These are phyloP conservation scores for Eimeria nieschulzi DNA, from an alignment of 169 alveolate genomes.

Conservation along the genomic window DNA sequence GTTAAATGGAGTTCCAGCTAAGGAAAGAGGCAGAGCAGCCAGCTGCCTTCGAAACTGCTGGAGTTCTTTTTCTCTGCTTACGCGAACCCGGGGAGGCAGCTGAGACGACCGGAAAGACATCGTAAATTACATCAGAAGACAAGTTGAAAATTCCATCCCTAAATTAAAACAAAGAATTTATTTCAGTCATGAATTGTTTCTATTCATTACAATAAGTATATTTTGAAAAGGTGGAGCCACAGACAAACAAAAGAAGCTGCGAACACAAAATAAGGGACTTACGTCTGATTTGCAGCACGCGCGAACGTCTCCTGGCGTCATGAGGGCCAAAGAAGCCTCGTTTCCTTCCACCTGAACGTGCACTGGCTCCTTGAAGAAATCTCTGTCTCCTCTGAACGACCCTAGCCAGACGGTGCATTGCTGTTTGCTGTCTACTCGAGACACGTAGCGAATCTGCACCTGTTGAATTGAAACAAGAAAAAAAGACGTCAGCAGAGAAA, in stretches of 20 bases:
- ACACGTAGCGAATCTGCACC: slow-evolving; percentile 43
- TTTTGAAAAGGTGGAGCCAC: too few relatives aligned
- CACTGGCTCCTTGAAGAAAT: not conserved
- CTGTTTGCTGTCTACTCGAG: slow-evolving; percentile 9
- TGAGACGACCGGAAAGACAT: not conserved
- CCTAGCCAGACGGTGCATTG: slow-evolving; percentile 49
- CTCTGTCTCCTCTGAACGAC: slow-evolving; percentile 31
- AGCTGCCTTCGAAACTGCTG: slow-evolving; percentile 63
- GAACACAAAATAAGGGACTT: not conserved
- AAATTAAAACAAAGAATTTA: too few relatives aligned
- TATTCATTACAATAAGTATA: too few relatives aligned
- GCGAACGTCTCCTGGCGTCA: slow-evolving; percentile 5
- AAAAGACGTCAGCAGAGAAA: not conserved
- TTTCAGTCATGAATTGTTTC: too few relatives aligned
- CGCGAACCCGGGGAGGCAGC: slow-evolving; percentile 51
- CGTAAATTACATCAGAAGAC: not conserved
- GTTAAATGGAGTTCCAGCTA: slow-evolving; percentile 7
- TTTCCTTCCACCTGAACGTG: not conserved
- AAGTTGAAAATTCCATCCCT: not conserved
- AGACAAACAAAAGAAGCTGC: too few relatives aligned
- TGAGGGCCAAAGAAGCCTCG: slow-evolving; percentile 9
- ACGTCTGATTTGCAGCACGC: slow-evolving; percentile 15
- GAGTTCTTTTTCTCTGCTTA: slow-evolving; percentile 38
- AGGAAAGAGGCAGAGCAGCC: slow-evolving; percentile 40
- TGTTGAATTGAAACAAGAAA: not conserved